Percentiles rank a stretch among this genome's conserved stretches.
Conservation (phyloP, 2,329 filamentous ascomycete genomes). For the Colletotrichum theobromicola region DNA sequence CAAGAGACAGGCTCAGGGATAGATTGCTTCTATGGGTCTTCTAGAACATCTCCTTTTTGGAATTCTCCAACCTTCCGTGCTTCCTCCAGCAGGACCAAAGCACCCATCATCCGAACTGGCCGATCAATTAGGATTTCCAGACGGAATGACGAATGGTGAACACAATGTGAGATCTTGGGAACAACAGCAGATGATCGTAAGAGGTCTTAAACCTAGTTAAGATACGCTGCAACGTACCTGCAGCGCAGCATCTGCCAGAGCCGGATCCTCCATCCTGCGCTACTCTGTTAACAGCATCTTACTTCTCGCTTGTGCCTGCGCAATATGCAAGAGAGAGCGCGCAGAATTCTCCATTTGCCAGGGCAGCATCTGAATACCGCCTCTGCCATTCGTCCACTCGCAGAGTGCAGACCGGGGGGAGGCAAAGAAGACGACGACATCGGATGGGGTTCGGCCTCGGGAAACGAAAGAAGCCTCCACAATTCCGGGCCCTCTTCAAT, state of each 20-base stretch:
- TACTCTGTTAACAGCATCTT: not conserved
- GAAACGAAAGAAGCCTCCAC: constrained; percentile 14
- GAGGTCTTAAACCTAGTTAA: not conserved
- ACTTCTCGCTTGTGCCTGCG: constrained; percentile 2
- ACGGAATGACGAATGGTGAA: not conserved
- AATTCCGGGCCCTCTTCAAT: constrained; percentile 11
- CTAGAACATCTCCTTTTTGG: constrained; percentile 10
- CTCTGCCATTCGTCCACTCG: not conserved
- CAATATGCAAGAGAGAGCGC: not conserved
- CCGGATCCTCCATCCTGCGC: not conserved
- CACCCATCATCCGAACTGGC: constrained; percentile 1
- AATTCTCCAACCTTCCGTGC: not conserved
- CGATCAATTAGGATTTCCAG: not conserved
- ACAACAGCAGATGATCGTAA: constrained; percentile 8
- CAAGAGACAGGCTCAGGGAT: constrained; percentile 5
- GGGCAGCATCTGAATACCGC: not conserved
- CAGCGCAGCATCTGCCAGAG: not conserved
- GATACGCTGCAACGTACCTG: not conserved
- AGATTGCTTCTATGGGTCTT: constrained; percentile 1
- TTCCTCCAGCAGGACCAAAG: not conserved
- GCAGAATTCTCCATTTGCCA: constrained; percentile 1
- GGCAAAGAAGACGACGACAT: constrained; percentile 8
- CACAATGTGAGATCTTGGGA: not conserved
- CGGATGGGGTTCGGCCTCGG: not conserved
- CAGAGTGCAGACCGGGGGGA: not conserved